Percentiles rank a stretch among this genome's conserved stretches.
Conservation (phyloP, 1,284 basidiomycete species). For the Microbotryum scabiosae region DNA sequence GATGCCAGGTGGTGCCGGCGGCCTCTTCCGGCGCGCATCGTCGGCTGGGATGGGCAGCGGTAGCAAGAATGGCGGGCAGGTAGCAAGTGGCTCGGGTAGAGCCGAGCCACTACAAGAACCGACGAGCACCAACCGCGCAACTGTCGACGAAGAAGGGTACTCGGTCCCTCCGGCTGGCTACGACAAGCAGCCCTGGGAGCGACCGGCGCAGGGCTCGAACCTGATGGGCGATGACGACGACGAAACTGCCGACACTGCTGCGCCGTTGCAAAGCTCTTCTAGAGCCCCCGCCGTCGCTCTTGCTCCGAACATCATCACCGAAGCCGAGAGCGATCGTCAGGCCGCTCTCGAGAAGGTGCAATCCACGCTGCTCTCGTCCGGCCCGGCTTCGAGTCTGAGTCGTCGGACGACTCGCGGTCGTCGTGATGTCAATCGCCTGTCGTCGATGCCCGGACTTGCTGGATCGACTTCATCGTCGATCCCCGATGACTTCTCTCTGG, state of each 20-base stretch:
- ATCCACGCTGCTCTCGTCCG: constrained; percentile 30
- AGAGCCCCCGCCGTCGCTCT: constrained; percentile 37
- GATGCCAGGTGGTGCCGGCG: constrained; percentile 18
- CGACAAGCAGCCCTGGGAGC: constrained; percentile 45
- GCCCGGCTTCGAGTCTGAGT: constrained; percentile 2
- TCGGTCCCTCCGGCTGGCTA: constrained; percentile 47
- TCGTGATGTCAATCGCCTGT: background rate
- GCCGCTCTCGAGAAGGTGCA: constrained; percentile 47
- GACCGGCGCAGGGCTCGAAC: constrained; percentile 14
- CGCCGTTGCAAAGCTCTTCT: constrained; percentile 7
- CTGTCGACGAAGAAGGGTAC: constrained; percentile 47
- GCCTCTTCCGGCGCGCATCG: constrained; percentile 15
- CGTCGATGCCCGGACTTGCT: too few relatives aligned
- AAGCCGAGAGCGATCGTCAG: constrained; percentile 43
- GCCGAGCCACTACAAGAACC: background rate
- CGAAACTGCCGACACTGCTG: constrained; percentile 7
- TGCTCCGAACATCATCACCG: constrained; percentile 39
- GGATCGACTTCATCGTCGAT: background rate
- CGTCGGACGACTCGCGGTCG: constrained; percentile 6
- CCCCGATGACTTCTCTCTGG: constrained; percentile 23
- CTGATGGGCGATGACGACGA: constrained; percentile 39
- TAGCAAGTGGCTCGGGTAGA: background rate
- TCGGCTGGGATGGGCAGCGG: background rate
- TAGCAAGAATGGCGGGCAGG: background rate
- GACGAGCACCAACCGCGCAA: background rate